Conservation (phyloP, 2,329 filamentous ascomycete species). For the Coniochaeta sp. region DNA sequence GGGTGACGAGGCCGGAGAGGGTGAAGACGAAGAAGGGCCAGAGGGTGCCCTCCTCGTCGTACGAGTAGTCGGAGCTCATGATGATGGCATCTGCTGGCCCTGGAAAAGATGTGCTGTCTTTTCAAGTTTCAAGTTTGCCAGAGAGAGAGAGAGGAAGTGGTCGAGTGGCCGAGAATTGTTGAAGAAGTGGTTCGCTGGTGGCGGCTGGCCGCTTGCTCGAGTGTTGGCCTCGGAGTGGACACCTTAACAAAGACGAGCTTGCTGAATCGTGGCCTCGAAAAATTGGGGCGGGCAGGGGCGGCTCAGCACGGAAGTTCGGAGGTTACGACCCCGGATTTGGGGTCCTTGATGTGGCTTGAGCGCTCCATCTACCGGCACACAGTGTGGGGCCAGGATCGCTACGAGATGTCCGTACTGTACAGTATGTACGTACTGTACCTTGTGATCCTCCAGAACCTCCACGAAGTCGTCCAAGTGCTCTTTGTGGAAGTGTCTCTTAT, state of each 20-base stretch:
- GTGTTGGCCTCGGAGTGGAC: background rate
- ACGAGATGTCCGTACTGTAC: too few species aligned
- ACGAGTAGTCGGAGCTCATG: constrained; percentile 94
- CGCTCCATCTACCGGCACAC: background rate
- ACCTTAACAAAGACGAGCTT: background rate
- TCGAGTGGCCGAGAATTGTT: background rate
- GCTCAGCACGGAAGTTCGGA: background rate
- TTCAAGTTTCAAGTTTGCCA: background rate
- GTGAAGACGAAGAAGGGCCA: constrained; percentile 99
- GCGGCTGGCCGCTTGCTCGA: background rate
- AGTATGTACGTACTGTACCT: too few species aligned
- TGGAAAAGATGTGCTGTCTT: background rate
- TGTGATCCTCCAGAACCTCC: too few species aligned
- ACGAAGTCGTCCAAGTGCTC: too few species aligned
- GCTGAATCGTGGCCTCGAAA: constrained; percentile 2
- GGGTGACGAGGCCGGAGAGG: constrained; percentile 75
- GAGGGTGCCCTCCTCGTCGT: constrained; percentile 97
- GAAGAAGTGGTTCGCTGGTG: background rate
- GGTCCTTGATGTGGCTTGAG: background rate
- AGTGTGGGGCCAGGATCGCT: background rate
- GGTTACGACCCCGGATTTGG: background rate
- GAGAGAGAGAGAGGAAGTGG: background rate
- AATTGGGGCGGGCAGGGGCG: background rate
- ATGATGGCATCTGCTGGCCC: constrained; percentile 21
- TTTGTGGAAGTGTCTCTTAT: too few species aligned